Evolutionary conservation across 2,329 filamentous ascomycete species (phyloP), one percentile per base, ranked within the genome.

Genomic region (Fusarium nurragi): DNA sequence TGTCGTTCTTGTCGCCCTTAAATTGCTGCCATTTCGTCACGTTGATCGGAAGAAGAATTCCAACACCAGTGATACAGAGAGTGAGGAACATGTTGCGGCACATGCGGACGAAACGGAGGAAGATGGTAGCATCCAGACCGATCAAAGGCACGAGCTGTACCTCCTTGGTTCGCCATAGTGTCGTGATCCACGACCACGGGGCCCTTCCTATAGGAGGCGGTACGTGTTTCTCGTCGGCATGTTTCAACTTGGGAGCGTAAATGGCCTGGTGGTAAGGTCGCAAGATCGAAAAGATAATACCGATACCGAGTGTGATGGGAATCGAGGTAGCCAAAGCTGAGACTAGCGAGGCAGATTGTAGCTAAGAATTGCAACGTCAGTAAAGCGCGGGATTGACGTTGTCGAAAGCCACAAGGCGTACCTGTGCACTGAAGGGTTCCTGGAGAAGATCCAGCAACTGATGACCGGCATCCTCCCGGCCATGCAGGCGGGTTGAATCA

Each of bases 161-260:
- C 79, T 99, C 95, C 59, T 86, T 89, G 14, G 91, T 94, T 60
- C 83, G 86, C 78, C 93, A 83, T 28, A 99, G 80, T 0, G 94
- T 94, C 19, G 82, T 82, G 28, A 97, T 77, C 95, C 95, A 99
- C 44, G 93, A 89, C 75, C 97, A 93, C 11, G 94, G 81, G n/a
- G 92, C 90, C 74, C 90, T 96, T 54, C 91, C 92, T 71, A 98
- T 85, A 1, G 91, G 88, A 13, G 95, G 95, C 18, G 94, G 95
- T 11, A 91, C 87, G 80, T 97, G 93, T 77, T 90, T 93, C 69
- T 93, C 88, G 76, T 98, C 94, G 75, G 93, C 91, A 81, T 97
- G 90, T 76, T 97, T 97, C 45, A 96, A 83, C 76, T 96, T 94
- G 37, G 95, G 95, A 5, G 95, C 94, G 79, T 99, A 99, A 44